Evolutionary conservation across 345 rosid species (phyloP).

Genomic region (Salix dunnii): DNA sequence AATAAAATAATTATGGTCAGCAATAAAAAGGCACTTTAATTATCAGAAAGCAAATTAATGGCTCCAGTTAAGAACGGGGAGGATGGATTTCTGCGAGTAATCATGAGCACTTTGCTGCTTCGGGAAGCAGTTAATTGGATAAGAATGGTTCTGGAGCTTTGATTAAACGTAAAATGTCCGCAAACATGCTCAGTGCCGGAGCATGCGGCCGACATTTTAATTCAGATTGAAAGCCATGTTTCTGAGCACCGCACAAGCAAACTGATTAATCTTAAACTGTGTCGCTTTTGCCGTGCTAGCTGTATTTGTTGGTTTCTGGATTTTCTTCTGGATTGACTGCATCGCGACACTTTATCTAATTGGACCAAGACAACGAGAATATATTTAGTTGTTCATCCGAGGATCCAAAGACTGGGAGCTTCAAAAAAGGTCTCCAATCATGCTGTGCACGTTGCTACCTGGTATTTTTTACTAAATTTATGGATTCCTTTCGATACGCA

Average conservation of each 20-base stretch:
- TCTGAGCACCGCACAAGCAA: background rate
- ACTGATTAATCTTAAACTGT: slow-evolving; percentile 8
- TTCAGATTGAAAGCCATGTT: background rate
- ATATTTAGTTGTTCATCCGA: background rate
- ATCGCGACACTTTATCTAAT: background rate
- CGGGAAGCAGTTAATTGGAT: slow-evolving; percentile 5
- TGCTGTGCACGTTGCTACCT: slow-evolving; percentile 32
- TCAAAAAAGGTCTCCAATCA: slow-evolving; percentile 19
- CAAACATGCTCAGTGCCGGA: slow-evolving; percentile 1
- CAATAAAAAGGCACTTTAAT: background rate
- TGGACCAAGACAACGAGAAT: background rate
- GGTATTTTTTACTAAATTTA: background rate
- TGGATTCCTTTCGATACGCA: background rate
- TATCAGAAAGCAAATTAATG: background rate
- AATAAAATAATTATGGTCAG: background rate
- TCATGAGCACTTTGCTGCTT: slow-evolving; percentile 7
- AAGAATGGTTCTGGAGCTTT: background rate
- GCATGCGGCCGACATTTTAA: slow-evolving; percentile 29
- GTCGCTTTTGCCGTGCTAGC: slow-evolving; percentile 10
- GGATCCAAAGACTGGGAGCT: slow-evolving; percentile 4
- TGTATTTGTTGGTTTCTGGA: background rate
- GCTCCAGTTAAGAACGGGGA: background rate
- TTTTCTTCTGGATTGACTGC: background rate
- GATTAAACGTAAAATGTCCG: slow-evolving; percentile 6
- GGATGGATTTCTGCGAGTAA: background rate